Evolutionary conservation across 2,329 filamentous ascomycete species (phyloP).

Genomic region (Colletotrichum noveboracense): DNA sequence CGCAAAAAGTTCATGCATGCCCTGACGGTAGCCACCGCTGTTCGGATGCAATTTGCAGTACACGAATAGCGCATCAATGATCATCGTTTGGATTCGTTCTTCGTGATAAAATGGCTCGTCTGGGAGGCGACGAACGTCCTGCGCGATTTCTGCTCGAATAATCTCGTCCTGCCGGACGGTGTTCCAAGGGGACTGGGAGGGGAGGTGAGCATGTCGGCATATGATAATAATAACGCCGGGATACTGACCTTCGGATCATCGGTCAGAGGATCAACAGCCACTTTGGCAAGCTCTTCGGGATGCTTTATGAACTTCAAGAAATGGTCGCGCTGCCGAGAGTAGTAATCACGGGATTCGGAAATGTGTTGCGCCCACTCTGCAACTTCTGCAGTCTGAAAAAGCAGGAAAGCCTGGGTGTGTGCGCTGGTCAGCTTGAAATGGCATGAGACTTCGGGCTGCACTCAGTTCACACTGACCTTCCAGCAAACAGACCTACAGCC

Average conservation of each 20-base stretch:
- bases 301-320: constrained; percentile 84
- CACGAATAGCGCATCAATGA: constrained; percentile 90
- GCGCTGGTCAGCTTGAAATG: constrained; percentile 19
- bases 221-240: neutral
- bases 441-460: neutral
- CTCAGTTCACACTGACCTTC: constrained; percentile 66
- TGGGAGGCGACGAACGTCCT: constrained; percentile 93
- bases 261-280: constrained; percentile 80
- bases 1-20: constrained; percentile 96
- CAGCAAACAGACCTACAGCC: constrained; percentile 89
- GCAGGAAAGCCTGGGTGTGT: constrained; percentile 70
- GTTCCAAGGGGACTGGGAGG: constrained; percentile 85
- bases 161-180: constrained; percentile 84
- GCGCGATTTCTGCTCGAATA: constrained; percentile 85
- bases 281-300: constrained; percentile 76
- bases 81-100: constrained; percentile 75
- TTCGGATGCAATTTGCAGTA: constrained; percentile 92
- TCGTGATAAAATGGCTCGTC: constrained; percentile 91
- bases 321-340: constrained; percentile 73
- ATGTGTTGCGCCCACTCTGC: constrained; percentile 73
- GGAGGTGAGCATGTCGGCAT: constrained; percentile 32
- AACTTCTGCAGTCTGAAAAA: constrained; percentile 72
- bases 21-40: constrained; percentile 90
- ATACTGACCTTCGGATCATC: constrained; percentile 69
- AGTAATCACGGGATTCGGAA: constrained; percentile 73